phyloP scores from a whole-genome alignment of 768 basidiomycete genomes.

The Saitozyma podzolica region DNA sequence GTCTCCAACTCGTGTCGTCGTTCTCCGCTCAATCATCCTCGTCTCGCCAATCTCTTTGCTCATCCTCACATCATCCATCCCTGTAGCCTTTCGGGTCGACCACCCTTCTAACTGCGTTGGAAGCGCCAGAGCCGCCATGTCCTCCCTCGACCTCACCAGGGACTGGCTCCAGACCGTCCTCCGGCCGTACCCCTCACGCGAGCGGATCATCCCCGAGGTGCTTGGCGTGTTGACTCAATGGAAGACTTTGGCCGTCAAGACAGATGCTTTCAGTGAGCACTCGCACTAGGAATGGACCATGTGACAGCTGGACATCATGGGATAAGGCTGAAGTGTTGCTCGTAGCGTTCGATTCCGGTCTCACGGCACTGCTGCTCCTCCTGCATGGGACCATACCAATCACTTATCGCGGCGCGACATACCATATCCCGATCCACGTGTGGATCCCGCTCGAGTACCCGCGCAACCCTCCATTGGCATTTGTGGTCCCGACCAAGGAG shows the following conservation, averaged over 20 bases:
- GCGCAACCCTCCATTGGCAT: constrained; percentile 73
- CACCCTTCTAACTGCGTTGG: not conserved
- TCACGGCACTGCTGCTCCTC: constrained; percentile 85
- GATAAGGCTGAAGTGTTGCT: not conserved
- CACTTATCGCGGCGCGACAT: constrained; percentile 67
- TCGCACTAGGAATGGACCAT: not conserved
- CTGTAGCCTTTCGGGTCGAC: not conserved
- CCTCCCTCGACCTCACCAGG: constrained; percentile 34
- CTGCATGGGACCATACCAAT: constrained; percentile 91
- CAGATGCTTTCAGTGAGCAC: constrained; percentile 53
- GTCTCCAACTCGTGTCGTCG: too few species aligned
- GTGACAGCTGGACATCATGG: not conserved
- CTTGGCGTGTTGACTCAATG: constrained; percentile 33
- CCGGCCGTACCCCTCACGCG: constrained; percentile 44
- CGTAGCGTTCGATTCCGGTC: constrained; percentile 88
- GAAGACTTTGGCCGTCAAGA: constrained; percentile 49
- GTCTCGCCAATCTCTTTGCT: not conserved
- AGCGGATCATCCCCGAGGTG: constrained; percentile 41
- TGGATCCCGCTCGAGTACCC: constrained; percentile 90
- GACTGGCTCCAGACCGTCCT: constrained; percentile 50
- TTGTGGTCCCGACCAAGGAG: constrained; percentile 86
- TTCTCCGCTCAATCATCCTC: not conserved
- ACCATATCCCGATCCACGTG: constrained; percentile 89
- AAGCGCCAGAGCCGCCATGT: constrained; percentile 17
- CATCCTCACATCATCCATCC: not conserved